Base-by-base conservation (phyloP, 768 basidiomycete genomes). In the Saitozyma podzolica region DNA sequence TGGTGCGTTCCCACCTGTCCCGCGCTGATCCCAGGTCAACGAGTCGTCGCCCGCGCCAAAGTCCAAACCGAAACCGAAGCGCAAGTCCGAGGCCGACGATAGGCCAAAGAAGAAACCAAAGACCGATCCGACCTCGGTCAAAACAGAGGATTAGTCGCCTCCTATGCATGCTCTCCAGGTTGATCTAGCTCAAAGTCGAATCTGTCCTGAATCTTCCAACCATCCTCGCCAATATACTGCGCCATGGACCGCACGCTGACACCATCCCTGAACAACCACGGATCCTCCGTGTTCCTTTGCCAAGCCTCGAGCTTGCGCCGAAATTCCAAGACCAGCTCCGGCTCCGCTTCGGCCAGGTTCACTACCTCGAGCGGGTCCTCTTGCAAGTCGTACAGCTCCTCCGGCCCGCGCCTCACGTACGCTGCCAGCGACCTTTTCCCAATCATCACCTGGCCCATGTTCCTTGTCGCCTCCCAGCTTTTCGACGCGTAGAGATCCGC, bases 1-100 rank as follows among this genome's bases (percentile, higher is more conserved):
- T 96, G 89, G 90, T 70, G 43, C 60, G 70, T 58, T 29, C 29
- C 19, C 62, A 6, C 3, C 45, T 47, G 2, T 1, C 3, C 45
- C 13, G 13, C 45, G 11, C 45, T 47, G 13, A 47, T 13, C 6
- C 13, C 45, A 47, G 45, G 11, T 47, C 13, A 47, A 47, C 13
- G 45, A 47, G 13, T 11, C 45, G 11, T 11, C 45, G 45, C 45
- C 45, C 45, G 45, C 45, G n/a, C 45, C 45, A 17, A 47, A 29
- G 29, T 29, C 45, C 13, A 47, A 47, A 47, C n/a, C 45, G 3
- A 47, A 47, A 47, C 13, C 45, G 2, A 47, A 47, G 45, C 45
- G 45, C 13, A 47, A 47, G 45, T 13, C 45, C 45, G 45, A 47
- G 11, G 45, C n/a, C 13, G 45, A 47, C 45, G n/a, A 47, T 11